These are phyloP conservation scores for Nitzschia sp. DNA, from an alignment of 108 stramenopile genomes.

Conservation along the genomic window DNA sequence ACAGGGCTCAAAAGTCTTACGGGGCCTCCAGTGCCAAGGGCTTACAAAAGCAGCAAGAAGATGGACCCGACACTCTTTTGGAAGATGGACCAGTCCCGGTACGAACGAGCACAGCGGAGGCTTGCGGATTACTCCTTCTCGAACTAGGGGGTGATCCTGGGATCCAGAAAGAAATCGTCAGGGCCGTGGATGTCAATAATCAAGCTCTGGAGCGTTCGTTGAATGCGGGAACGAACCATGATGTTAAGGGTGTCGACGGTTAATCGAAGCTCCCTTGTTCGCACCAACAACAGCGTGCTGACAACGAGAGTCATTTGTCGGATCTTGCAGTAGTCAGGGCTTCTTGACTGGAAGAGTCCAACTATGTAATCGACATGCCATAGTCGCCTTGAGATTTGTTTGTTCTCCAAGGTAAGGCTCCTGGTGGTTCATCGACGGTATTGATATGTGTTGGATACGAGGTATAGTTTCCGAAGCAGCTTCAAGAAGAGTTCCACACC, in stretches of 20 bases:
- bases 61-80: too few species aligned
- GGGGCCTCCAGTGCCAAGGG: conserved; percentile 15
- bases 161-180: conserved; percentile 14
- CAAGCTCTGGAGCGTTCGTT: conserved; percentile 1
- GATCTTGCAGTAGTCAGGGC: neutral
- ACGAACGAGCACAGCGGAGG: conserved; percentile 43
- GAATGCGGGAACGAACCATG: too few species aligned
- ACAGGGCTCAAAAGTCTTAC: conserved; percentile 44
- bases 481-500: too few species aligned
- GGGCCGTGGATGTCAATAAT: conserved; percentile 38
- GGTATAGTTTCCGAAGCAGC: too few species aligned
- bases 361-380: too few species aligned
- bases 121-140: conserved; percentile 33
- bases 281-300: too few species aligned
- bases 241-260: neutral
- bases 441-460: neutral
- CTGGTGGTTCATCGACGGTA: neutral
- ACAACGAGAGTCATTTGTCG: too few species aligned
- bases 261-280: neutral
- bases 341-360: neutral
- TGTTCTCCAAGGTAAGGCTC: too few species aligned
- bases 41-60: neutral
- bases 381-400: too few species aligned
- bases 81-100: conserved; percentile 6
- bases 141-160: conserved; percentile 25